Conservation (phyloP, 202 grass and related monocot genomes). For the Digitaria exilis region DNA sequence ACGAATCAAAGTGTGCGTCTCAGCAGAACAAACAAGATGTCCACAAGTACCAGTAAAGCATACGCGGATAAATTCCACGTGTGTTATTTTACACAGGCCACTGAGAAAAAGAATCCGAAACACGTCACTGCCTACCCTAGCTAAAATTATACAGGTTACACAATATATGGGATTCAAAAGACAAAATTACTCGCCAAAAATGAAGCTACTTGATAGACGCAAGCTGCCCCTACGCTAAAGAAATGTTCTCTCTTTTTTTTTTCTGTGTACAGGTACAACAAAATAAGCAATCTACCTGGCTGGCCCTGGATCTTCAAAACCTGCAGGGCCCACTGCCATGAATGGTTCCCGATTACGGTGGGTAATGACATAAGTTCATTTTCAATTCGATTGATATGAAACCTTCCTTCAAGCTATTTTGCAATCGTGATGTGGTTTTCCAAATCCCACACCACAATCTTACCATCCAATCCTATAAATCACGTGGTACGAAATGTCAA, state of each 20-base stretch:
- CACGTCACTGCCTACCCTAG: constrained; percentile 16
- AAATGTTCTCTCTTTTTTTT: not conserved
- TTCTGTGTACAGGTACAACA: constrained; percentile 59
- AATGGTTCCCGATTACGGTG: not conserved
- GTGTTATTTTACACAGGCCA: constrained; percentile 19
- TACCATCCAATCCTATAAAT: constrained; percentile 84
- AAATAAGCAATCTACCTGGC: constrained; percentile 39
- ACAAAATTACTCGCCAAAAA: constrained; percentile 36
- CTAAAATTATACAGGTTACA: constrained; percentile 43
- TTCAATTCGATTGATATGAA: not conserved
- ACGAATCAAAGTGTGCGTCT: not conserved
- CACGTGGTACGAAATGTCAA: constrained; percentile 3
- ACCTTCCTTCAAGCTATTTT: constrained; percentile 26
- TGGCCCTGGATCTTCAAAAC: constrained; percentile 56
- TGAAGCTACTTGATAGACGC: constrained; percentile 35
- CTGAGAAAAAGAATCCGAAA: not conserved
- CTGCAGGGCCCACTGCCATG: constrained; percentile 33
- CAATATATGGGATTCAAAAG: constrained; percentile 29
- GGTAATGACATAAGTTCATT: not conserved
- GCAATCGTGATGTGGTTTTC: constrained; percentile 50
- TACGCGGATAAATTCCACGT: constrained; percentile 11
- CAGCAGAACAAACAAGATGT: constrained; percentile 11
- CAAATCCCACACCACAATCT: constrained; percentile 91
- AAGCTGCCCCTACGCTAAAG: constrained; percentile 28
- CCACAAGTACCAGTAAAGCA: constrained; percentile 3